Conservation (phyloP, 2,329 filamentous ascomycete species). For the Xylaria sp. region DNA sequence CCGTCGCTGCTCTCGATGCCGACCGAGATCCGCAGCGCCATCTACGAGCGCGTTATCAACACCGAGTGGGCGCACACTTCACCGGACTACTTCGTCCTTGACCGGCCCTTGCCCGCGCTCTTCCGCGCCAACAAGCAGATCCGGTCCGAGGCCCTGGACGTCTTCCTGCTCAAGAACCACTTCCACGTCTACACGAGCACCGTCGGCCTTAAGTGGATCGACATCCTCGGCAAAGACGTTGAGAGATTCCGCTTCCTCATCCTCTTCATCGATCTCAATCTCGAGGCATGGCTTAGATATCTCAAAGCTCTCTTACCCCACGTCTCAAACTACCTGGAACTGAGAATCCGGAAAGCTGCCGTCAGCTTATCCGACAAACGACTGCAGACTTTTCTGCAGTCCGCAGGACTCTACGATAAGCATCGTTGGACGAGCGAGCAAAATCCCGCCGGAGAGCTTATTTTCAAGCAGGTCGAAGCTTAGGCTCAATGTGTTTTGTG, state of each 20-base stretch:
- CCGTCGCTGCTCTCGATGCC: conserved; percentile 27
- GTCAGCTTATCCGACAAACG: conserved; percentile 14
- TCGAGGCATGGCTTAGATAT: conserved; percentile 28
- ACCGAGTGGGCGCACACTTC: conserved; percentile 34
- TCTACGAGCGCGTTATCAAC: conserved; percentile 33
- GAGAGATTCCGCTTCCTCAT: conserved; percentile 33
- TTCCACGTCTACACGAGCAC: conserved; percentile 38
- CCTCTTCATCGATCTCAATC: conserved; percentile 36
- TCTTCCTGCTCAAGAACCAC: conserved; percentile 38
- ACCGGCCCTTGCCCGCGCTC: conserved; percentile 38
- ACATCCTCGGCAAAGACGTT: conserved; percentile 36
- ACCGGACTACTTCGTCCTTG: conserved; percentile 35
- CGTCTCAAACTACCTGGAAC: conserved; percentile 28
- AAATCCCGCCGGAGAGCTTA: conserved; percentile 19
- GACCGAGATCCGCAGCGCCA: conserved; percentile 35
- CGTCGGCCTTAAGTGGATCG: conserved; percentile 36
- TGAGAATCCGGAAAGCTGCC: conserved; percentile 36
- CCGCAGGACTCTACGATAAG: conserved; percentile 25
- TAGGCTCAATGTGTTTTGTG: not conserved
- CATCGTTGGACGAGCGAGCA: conserved; percentile 20
- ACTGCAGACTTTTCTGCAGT: conserved; percentile 10
- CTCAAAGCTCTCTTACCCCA: conserved; percentile 30
- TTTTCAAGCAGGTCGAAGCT: conserved; percentile 29
- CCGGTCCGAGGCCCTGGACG: conserved; percentile 37
- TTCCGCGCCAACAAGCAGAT: conserved; percentile 37